Conservation (phyloP, 2,329 filamentous ascomycete species). For the Aspergillus costaricaensis region DNA sequence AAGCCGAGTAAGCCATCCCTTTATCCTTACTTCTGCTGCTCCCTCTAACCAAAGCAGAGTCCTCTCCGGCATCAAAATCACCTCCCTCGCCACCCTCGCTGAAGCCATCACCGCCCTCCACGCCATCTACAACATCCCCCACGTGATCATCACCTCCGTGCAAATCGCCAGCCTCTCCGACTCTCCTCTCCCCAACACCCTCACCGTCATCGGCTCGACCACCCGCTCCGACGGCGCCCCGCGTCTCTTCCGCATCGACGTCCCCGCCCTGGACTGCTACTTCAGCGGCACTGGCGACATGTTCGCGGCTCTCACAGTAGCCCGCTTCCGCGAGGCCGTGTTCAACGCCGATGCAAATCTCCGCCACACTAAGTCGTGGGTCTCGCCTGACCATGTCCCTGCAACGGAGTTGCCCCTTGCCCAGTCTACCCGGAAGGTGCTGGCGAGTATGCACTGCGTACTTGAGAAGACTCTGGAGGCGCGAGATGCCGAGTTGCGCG, state of each 20-base stretch:
- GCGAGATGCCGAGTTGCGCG: slow-evolving; percentile 65
- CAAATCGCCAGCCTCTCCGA: slow-evolving; percentile 61
- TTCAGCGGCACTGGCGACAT: slow-evolving; percentile 98
- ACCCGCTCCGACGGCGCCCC: slow-evolving; percentile 64
- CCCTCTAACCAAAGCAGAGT: slow-evolving; percentile 55
- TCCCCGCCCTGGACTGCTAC: slow-evolving; percentile 86
- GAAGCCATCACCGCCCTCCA: slow-evolving; percentile 78
- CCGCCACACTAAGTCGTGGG: slow-evolving; percentile 65
- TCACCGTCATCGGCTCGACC: slow-evolving; percentile 77
- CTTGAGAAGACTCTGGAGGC: slow-evolving; percentile 67
- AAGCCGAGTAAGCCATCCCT: slow-evolving; percentile 73
- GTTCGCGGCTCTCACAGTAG: slow-evolving; percentile 91
- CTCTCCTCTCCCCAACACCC: slow-evolving; percentile 45
- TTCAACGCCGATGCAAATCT: slow-evolving; percentile 51
- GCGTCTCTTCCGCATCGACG: slow-evolving; percentile 84
- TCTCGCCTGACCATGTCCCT: slow-evolving; percentile 70
- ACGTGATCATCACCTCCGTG: slow-evolving; percentile 91
- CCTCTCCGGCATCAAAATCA: slow-evolving; percentile 81
- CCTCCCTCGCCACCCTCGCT: slow-evolving; percentile 70
- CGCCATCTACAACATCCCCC: slow-evolving; percentile 72
- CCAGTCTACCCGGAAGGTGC: slow-evolving; percentile 77
- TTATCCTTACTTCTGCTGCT: not conserved
- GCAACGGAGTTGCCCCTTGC: slow-evolving; percentile 78
- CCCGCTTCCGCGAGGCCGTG: slow-evolving; percentile 82
- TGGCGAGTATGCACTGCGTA: slow-evolving; percentile 90